Evolutionary conservation across 179 eudicot species (phyloP).

Genomic region (Beta lomatogona): DNA sequence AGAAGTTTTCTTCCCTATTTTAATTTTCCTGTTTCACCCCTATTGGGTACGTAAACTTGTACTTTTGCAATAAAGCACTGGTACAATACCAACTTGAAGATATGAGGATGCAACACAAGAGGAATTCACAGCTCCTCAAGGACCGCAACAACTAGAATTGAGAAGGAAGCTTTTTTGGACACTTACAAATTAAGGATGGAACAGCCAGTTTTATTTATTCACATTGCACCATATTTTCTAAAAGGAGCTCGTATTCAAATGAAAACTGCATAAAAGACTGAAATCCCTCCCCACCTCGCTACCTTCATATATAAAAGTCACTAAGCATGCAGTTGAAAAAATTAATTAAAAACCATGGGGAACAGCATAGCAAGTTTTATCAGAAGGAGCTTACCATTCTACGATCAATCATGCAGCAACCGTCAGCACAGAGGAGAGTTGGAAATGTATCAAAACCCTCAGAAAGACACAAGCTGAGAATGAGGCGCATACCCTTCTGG

Average conservation of each 20-base stretch:
- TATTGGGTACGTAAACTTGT: not conserved
- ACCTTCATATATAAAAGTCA: not conserved
- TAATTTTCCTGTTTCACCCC: too few species aligned
- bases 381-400: slow-evolving; percentile 66
- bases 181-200: not conserved
- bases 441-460: slow-evolving; percentile 97
- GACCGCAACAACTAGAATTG: not conserved
- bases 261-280: not conserved
- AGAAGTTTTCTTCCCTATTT: not conserved
- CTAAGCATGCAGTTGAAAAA: not conserved
- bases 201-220: not conserved
- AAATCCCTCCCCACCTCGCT: not conserved
- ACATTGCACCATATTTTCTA: not conserved
- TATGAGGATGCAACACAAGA: too few species aligned
- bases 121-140: not conserved
- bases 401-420: slow-evolving; percentile 97
- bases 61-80: not conserved
- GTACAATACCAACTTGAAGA: not conserved
- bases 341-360: not conserved
- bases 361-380: not conserved
- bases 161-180: not conserved
- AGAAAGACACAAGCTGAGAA: slow-evolving; percentile 85
- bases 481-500: slow-evolving; percentile 89
- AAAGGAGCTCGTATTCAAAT: not conserved
- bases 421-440: slow-evolving; percentile 96